These are phyloP conservation scores for Smallanthus sonchifolius DNA, from an alignment of 129 eudicot genomes.

Conservation along the genomic window DNA sequence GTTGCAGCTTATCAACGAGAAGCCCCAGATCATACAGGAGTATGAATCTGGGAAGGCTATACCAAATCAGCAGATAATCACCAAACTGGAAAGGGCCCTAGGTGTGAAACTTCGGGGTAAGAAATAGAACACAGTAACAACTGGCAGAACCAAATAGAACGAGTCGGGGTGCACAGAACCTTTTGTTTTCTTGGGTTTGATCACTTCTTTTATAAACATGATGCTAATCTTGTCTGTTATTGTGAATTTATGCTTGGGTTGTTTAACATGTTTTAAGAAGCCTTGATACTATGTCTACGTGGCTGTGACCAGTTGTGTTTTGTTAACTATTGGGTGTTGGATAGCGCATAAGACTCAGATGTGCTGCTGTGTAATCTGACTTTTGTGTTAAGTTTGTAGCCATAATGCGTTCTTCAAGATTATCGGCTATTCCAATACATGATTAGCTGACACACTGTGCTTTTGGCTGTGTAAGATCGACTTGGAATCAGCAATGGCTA, in stretches of 20 bases:
- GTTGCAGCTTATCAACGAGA: conserved; percentile 85
- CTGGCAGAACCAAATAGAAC: background rate
- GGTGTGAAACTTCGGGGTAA: conserved; percentile 91
- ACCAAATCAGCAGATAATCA: conserved; percentile 93
- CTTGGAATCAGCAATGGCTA: too few relatives aligned
- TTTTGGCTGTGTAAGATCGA: too few relatives aligned
- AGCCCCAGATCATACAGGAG: conserved; percentile 93
- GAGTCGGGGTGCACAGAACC: conserved; percentile 15
- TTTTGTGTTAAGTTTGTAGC: background rate
- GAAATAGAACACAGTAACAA: conserved; percentile 39
- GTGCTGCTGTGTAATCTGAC: background rate
- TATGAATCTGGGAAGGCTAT: conserved; percentile 97
- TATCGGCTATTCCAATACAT: background rate
- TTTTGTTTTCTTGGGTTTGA: conserved; percentile 20
- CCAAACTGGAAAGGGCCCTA: conserved; percentile 93
- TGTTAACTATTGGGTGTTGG: conserved; percentile 1
- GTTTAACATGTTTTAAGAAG: conserved; percentile 10
- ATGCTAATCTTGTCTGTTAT: background rate
- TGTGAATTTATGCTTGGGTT: conserved; percentile 20
- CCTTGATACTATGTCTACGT: background rate
- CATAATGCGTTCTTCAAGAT: background rate
- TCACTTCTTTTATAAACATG: background rate
- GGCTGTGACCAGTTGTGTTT: background rate
- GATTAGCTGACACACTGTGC: background rate
- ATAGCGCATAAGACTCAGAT: conserved; percentile 13